A percentile compares a stretch with the other conserved stretches of the same genome.
Conservation (phyloP, 1,284 basidiomycete genomes). For the Hemileia vastatrix region DNA sequence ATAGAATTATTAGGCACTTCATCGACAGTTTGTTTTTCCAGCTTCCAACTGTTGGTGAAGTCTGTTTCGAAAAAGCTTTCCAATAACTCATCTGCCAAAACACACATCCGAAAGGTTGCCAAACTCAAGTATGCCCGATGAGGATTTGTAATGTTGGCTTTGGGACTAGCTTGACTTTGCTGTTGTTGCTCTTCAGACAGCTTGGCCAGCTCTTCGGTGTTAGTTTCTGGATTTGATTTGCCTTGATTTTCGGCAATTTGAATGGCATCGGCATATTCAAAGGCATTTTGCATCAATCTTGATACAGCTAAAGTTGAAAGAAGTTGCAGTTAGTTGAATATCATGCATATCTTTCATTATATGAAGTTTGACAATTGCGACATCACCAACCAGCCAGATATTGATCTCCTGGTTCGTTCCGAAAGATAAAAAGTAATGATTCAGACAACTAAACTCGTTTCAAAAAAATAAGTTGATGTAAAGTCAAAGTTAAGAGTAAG, state of each 20-base stretch:
- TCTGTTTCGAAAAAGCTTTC: constrained; percentile 91
- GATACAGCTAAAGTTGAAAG: constrained; percentile 56
- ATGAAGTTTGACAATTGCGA: no score
- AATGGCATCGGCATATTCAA: constrained; percentile 84
- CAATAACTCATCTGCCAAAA: constrained; percentile 83
- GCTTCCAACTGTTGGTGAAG: constrained; percentile 71
- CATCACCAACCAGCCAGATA: constrained; percentile 62
- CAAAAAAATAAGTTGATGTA: constrained; percentile 2
- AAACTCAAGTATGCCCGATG: constrained; percentile 38
- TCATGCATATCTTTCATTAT: no score
- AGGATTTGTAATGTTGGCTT: constrained; percentile 19
- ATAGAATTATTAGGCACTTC: constrained; percentile 49
- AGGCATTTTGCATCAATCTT: constrained; percentile 91
- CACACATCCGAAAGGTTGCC: constrained; percentile 87
- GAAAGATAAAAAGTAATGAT: constrained; percentile 75
- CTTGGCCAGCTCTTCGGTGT: not conserved
- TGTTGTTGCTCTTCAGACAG: constrained; percentile 18
- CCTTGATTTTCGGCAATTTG: constrained; percentile 40
- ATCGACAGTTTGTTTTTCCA: constrained; percentile 61
- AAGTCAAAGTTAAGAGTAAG: constrained; percentile 53
- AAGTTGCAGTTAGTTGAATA: not conserved
- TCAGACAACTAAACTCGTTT: constrained; percentile 10
- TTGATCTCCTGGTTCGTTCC: constrained; percentile 91
- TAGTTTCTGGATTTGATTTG: not conserved
- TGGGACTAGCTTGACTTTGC: constrained; percentile 3